Evolutionary conservation across 2,329 filamentous ascomycete genomes (phyloP).

Genomic region (Talaromyces sp.): DNA sequence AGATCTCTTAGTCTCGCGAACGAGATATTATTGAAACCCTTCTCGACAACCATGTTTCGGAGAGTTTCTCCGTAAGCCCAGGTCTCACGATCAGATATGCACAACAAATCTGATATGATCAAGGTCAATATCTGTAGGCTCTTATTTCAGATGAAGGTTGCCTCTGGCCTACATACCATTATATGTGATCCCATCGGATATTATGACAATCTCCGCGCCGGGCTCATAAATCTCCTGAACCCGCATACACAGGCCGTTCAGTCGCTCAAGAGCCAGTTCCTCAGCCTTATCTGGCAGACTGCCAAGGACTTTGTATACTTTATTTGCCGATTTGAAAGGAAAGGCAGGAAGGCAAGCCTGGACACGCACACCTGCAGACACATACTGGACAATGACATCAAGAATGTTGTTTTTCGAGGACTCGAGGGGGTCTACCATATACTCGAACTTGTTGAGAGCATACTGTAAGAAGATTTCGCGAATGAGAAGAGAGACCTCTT

Average conservation of each 20-base stretch:
- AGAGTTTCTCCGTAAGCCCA: slow-evolving; percentile 55
- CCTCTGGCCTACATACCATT: slow-evolving; percentile 45
- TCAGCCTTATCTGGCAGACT: slow-evolving; percentile 57
- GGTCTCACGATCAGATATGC: slow-evolving; percentile 48
- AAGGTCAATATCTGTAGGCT: background rate
- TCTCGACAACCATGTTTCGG: slow-evolving; percentile 39
- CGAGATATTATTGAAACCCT: slow-evolving; percentile 46
- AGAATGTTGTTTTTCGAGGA: background rate
- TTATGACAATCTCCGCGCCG: slow-evolving; percentile 53
- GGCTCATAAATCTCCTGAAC: slow-evolving; percentile 51
- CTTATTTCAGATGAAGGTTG: background rate
- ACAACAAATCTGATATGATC: slow-evolving; percentile 47
- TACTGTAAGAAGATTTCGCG: slow-evolving; percentile 10
- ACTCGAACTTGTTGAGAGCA: slow-evolving; percentile 4
- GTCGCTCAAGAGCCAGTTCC: slow-evolving; percentile 52
- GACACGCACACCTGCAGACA: background rate
- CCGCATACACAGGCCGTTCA: slow-evolving; percentile 51
- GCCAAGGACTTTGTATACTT: slow-evolving; percentile 55
- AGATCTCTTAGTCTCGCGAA: slow-evolving; percentile 49
- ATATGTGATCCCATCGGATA: slow-evolving; percentile 58
- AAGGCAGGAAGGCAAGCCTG: slow-evolving; percentile 52
- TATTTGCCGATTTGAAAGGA: slow-evolving; percentile 63
- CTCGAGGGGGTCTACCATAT: background rate
- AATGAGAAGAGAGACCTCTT: background rate
- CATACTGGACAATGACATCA: slow-evolving; percentile 8